Base-by-base conservation (phyloP, 1,139 yeast genomes). In the Candida sanyaensis region DNA sequence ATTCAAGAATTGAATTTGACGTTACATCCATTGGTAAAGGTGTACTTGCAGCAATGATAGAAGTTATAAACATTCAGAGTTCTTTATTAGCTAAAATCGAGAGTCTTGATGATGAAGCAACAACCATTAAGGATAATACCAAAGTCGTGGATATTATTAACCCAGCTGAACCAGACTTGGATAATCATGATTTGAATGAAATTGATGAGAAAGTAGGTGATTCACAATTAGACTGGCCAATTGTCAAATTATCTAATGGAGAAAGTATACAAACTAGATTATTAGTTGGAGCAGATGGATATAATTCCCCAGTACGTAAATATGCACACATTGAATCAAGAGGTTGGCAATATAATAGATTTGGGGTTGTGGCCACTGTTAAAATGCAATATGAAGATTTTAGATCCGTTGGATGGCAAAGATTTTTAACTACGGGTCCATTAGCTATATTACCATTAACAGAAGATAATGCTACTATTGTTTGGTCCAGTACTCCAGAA, bases 281-380 rank as follows among this genome's bases (percentile, higher is more conserved):
- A 24, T 73, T 93, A 33, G 83, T 92, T 11, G 99, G 99, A 8
- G 96, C 97, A 21, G 99, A 93, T 64, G 99, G 99, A 0, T 90
- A 84, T 63, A 90, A 92, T 65, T 91, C 98, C 0, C 97, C 97
- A 0, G 99, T 88, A 3, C 78, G 98, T 41, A 76, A 80, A 54
- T 92, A 80, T 62, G 87, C 97, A 0, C 83, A 81, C 2, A 90
- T 95, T 48, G 84, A 84, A 61, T 83, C 96, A 6, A 77, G 96
- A 43, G 99, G 99, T 6, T 95, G 99, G 99, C 81, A 80, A 49
- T 93, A 93, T 65, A 76, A 86, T 56, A 79, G 91, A 43, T 89
- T 85, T 69, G 99, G 98, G 1, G 86, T 91, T 12, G 99, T 93
- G 2, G 97, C 96, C 0, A 88, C 96, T 1, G 68, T 93, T 57